Evolutionary conservation across 768 basidiomycete species (phyloP), one percentile per base, ranked within the genome.

Genomic region (Lactarius indigo): DNA sequence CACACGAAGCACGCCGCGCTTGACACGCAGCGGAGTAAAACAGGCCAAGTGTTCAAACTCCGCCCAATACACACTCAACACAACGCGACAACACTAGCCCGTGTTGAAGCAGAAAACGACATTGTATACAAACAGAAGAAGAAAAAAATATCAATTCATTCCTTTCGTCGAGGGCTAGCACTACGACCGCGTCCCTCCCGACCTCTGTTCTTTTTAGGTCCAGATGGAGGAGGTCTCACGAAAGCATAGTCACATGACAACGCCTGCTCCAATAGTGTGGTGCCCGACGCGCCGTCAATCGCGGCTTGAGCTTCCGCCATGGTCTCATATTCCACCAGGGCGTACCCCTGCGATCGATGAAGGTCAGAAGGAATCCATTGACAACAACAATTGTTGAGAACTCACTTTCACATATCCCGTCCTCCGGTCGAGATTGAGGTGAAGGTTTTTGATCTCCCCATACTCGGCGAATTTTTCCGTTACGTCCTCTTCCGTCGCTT

Each of bases 321-420:
- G 6, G 94, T 96, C 74, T 96, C 94, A 76, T 98, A 99, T 78
- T 99, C 97, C 59, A 99, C 93, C 63, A 99, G 80, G 5, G 96
- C 96, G 79, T 99, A 99, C 52, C 97, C 97, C 96, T 98, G 73
- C 59, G 35, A 52, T 33, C 23, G 39, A 18, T 39, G 41, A 20
- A 57, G 65, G 41, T 58, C 35, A 55, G 33, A 62, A 15, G 39
- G 44, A 44, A 31, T 30, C 54, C 26, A 56, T 23, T 52, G 7
- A 57, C 55, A 61, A 61, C n/a, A 31, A 31, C 13, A 35, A 10
- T n/a, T 37, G 59, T 30, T n/a, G 37, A 52, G 35, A 20, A 72
- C 84, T 54, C 69, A 94, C 96, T 88, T 98, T 99, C 74, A 98
- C 96, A 78, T 97, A 99, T 75, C 97, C 97, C 5, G 97, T 98